Conservation (phyloP, 495 filamentous ascomycete genomes). For the Choiromyces venosus region DNA sequence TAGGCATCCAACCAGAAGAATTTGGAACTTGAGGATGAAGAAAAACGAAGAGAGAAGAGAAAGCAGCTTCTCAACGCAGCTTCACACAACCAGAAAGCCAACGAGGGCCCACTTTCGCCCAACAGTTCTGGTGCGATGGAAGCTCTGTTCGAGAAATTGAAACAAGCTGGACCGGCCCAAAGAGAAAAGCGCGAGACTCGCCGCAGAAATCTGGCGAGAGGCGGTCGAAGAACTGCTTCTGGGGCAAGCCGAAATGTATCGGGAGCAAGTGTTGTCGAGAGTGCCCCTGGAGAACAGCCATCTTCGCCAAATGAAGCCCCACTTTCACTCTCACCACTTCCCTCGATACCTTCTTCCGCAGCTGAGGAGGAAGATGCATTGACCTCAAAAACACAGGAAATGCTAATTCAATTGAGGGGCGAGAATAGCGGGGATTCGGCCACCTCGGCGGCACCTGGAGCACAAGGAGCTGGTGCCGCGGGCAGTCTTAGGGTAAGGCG, state of each 20-base stretch:
- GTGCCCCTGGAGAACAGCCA: conserved; percentile 21
- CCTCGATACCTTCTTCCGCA: conserved; percentile 22
- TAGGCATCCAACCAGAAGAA: conserved; percentile 92
- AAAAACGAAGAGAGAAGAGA: conserved; percentile 82
- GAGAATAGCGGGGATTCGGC: conserved; percentile 32
- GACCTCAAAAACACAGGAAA: conserved; percentile 36
- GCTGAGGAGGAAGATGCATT: conserved; percentile 34
- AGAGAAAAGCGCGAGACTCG: conserved; percentile 81
- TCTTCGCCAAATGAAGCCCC: conserved; percentile 22
- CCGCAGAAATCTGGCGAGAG: conserved; percentile 56
- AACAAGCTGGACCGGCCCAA: conserved; percentile 84
- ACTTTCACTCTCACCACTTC: conserved; percentile 17
- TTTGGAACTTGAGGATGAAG: conserved; percentile 69
- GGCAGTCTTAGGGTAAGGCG: conserved; percentile 31
- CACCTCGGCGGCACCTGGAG: background rate
- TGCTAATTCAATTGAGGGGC: conserved; percentile 32
- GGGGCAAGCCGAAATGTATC: conserved; percentile 30
- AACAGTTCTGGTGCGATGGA: conserved; percentile 75
- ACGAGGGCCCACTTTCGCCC: conserved; percentile 58
- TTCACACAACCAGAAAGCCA: conserved; percentile 47
- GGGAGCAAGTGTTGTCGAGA: conserved; percentile 20
- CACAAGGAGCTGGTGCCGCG: conserved; percentile 2
- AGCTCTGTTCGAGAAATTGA: conserved; percentile 88
- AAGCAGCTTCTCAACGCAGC: conserved; percentile 66
- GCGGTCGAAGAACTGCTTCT: conserved; percentile 26